Percentiles rank a stretch among this genome's conserved stretches.
Evolutionary conservation across 106 monocot genomes (phyloP).

Genomic region (Hemerocallis citrina): DNA sequence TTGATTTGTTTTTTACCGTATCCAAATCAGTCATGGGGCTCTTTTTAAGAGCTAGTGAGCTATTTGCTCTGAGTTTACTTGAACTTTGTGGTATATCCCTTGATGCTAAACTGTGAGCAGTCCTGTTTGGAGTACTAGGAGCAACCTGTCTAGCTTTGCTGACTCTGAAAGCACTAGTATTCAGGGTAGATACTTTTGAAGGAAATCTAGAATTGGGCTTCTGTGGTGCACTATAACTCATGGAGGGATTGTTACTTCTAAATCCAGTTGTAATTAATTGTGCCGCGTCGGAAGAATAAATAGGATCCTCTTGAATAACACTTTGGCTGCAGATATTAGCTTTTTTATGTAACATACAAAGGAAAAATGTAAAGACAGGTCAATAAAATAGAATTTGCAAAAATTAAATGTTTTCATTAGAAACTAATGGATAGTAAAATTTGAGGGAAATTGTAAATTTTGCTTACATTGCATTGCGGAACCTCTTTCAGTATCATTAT

Average conservation of each 20-base stretch:
- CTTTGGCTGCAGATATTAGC: constrained; percentile 29
- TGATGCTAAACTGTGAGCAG: constrained; percentile 14
- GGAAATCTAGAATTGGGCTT: constrained; percentile 28
- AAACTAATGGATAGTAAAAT: not conserved
- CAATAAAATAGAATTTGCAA: not conserved
- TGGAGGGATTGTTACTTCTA: constrained; percentile 19
- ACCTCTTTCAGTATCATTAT: constrained; percentile 27
- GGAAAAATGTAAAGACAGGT: constrained; percentile 10
- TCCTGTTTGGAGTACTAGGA: constrained; percentile 12
- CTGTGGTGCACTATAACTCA: constrained; percentile 10
- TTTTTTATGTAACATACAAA: constrained; percentile 11
- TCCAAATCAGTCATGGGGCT: constrained; percentile 9
- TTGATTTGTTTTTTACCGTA: constrained; percentile 19
- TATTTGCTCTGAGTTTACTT: constrained; percentile 8
- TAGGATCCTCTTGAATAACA: constrained; percentile 14
- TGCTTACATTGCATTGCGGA: constrained; percentile 26
- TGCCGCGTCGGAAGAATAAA: constrained; percentile 8
- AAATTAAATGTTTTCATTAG: constrained; percentile 1
- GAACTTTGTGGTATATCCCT: constrained; percentile 17
- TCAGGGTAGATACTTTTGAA: constrained; percentile 29
- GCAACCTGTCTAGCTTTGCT: constrained; percentile 20
- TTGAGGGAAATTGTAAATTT: not conserved
- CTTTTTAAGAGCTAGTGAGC: constrained; percentile 34
- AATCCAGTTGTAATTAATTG: constrained; percentile 23
- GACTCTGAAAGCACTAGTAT: constrained; percentile 17